phyloP scores from a whole-genome alignment of 129 eudicot species.

The Helichrysum umbraculigerum region DNA sequence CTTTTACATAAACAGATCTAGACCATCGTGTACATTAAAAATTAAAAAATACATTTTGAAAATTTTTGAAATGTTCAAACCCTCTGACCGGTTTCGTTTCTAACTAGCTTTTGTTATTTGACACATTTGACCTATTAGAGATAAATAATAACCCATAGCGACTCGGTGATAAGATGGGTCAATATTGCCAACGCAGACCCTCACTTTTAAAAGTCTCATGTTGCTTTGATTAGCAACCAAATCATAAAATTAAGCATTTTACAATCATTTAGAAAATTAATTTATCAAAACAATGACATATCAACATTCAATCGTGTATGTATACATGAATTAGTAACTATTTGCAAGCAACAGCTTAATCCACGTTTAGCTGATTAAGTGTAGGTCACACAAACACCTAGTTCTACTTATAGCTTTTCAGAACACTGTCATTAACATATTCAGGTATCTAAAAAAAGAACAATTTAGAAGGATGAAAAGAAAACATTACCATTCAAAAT shows the following conservation, averaged over 20 bases:
- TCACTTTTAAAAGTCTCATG: not conserved
- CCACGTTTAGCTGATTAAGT: slow-evolving; percentile 2
- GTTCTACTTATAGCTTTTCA: not conserved
- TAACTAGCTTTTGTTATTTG: not conserved
- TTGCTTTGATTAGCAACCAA: not conserved
- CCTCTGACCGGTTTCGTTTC: not conserved
- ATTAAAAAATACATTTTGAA: not conserved
- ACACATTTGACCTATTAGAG: not conserved
- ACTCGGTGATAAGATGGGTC: slow-evolving; percentile 1
- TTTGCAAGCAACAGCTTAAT: not conserved
- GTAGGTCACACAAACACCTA: not conserved
- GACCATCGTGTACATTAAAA: not conserved
- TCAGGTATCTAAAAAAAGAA: slow-evolving; percentile 4
- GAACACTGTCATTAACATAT: not conserved
- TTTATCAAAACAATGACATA: not conserved
- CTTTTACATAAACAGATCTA: not conserved
- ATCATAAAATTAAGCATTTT: not conserved
- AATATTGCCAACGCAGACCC: not conserved
- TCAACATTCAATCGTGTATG: not conserved
- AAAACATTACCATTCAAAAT: slow-evolving; percentile 70
- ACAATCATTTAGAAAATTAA: not conserved
- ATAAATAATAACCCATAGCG: not conserved
- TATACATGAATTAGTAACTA: slow-evolving; percentile 4
- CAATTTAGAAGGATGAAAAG: not conserved
- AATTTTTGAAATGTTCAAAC: not conserved